Conservation (phyloP, 345 rosid species). For the Salix dunnii region DNA sequence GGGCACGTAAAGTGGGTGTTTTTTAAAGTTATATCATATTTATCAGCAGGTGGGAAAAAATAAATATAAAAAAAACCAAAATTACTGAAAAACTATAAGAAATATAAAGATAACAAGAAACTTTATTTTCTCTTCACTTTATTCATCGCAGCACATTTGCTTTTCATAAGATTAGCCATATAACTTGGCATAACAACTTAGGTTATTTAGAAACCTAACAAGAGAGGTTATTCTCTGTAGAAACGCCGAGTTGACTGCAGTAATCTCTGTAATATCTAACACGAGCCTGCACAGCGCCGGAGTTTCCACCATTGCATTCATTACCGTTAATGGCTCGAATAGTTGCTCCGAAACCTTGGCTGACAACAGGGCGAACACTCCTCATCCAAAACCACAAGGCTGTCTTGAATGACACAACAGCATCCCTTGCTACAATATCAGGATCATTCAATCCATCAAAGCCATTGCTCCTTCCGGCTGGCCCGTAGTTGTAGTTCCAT, state of each 20-base stretch:
- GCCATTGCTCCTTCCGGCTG: constrained; percentile 35
- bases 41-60: too few species aligned
- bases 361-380: constrained; percentile 28
- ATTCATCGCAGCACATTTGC: too few species aligned
- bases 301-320: background rate
- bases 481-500: constrained; percentile 51
- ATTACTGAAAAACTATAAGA: too few species aligned
- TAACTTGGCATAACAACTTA: background rate
- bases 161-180: too few species aligned
- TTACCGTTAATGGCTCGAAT: constrained; percentile 44
- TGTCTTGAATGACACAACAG: constrained; percentile 37
- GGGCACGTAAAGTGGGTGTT: too few species aligned
- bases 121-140: too few species aligned
- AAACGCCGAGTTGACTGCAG: constrained; percentile 42
- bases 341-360: constrained; percentile 52
- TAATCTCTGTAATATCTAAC: constrained; percentile 34
- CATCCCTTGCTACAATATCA: constrained; percentile 39
- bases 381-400: constrained; percentile 52
- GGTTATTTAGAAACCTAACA: constrained; percentile 28
- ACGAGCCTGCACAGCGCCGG: constrained; percentile 12
- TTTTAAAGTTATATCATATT: too few species aligned
- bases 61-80: too few species aligned
- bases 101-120: too few species aligned
- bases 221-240: constrained; percentile 52
- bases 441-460: constrained; percentile 41